phyloP scores from a whole-genome alignment of 257 asterid species.

The Catharanthus roseus region DNA sequence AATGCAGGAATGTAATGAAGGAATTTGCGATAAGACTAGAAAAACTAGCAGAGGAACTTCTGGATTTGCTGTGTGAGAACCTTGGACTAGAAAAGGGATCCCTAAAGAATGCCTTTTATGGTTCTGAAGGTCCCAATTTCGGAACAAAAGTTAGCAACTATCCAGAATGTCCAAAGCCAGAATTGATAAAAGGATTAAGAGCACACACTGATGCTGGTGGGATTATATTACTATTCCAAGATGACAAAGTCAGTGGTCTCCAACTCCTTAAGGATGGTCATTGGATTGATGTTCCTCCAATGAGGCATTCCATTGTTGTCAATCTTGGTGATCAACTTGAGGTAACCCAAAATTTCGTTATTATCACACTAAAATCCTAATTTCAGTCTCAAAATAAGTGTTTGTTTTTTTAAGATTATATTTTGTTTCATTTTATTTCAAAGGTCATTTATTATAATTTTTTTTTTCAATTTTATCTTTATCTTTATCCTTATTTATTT shows the following conservation, averaged over 20 bases:
- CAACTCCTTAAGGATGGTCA: slow-evolving; percentile 53
- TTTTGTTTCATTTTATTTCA: too few species aligned
- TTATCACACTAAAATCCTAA: too few species aligned
- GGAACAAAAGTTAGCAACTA: slow-evolving; percentile 76
- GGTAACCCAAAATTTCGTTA: not conserved
- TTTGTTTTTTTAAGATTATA: too few species aligned
- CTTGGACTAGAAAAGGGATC: slow-evolving; percentile 50
- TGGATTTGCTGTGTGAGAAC: slow-evolving; percentile 52
- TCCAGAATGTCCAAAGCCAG: slow-evolving; percentile 58
- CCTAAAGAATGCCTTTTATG: slow-evolving; percentile 47
- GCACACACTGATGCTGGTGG: slow-evolving; percentile 83
- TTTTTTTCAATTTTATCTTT: too few species aligned
- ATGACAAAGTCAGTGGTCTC: slow-evolving; percentile 55
- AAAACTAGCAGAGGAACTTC: slow-evolving; percentile 44
- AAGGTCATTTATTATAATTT: too few species aligned
- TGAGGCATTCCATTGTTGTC: slow-evolving; percentile 50
- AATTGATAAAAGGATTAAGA: slow-evolving; percentile 50
- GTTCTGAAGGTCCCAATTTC: slow-evolving; percentile 40
- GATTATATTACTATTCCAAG: slow-evolving; percentile 57
- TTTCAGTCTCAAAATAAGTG: too few species aligned
- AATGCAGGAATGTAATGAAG: slow-evolving; percentile 53
- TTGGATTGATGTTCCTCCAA: slow-evolving; percentile 64
- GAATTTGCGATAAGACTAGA: slow-evolving; percentile 45
- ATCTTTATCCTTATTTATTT: too few species aligned
- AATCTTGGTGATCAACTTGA: slow-evolving; percentile 47